Conservation (phyloP, 2,329 filamentous ascomycete genomes). For the Pseudofabraea citricarpa region DNA sequence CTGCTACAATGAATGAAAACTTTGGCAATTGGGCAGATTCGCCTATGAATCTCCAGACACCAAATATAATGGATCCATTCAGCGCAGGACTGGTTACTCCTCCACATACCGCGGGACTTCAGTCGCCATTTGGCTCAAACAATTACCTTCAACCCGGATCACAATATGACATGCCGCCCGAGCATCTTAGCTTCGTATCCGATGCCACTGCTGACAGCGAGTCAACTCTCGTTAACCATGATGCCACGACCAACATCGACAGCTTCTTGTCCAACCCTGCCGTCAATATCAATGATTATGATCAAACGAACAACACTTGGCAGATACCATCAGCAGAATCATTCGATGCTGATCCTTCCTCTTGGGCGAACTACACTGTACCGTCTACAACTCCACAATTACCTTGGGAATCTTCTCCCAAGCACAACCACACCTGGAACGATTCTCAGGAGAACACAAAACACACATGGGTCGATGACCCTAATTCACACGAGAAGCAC, state of each 20-base stretch:
- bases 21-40: slow-evolving; percentile 44
- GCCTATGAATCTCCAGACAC: slow-evolving; percentile 16
- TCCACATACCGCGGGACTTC: slow-evolving; percentile 48
- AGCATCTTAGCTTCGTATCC: slow-evolving; percentile 34
- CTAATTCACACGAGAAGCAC: neutral
- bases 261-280: slow-evolving; percentile 10
- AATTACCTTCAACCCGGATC: slow-evolving; percentile 10
- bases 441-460: neutral
- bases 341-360: neutral
- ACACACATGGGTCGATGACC: neutral
- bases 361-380: neutral
- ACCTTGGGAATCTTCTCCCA: neutral
- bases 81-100: slow-evolving; percentile 51
- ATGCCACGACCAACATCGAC: slow-evolving; percentile 12
- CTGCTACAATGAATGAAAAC: slow-evolving; percentile 53
- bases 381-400: neutral
- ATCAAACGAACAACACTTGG: neutral
- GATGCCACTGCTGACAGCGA: slow-evolving; percentile 27
- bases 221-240: slow-evolving; percentile 23
- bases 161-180: slow-evolving; percentile 12
- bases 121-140: slow-evolving; percentile 23
- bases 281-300: neutral
- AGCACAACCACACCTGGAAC: neutral
- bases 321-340: neutral
- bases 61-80: slow-evolving; percentile 44